Percentiles rank a stretch among this genome's conserved stretches.
These are phyloP conservation scores for Podaxis rugospora DNA, from an alignment of 768 basidiomycete species.

Conservation along the genomic window DNA sequence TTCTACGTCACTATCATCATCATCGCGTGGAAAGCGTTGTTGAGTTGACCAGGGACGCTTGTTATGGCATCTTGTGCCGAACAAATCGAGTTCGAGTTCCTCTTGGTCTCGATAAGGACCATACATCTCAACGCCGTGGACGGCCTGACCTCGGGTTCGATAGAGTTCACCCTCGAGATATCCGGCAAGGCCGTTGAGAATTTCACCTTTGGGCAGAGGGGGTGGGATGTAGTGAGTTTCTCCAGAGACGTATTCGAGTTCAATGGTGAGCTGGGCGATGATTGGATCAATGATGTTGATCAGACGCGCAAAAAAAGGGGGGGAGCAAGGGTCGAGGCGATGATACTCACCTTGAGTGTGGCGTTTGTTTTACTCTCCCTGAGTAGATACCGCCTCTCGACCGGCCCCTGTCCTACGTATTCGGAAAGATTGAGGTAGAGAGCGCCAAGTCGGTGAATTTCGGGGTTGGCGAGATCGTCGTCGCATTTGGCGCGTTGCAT, in stretches of 20 bases:
- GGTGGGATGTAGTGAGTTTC: slow-evolving; percentile 56
- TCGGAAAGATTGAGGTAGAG: slow-evolving; percentile 72
- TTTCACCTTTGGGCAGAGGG: slow-evolving; percentile 67
- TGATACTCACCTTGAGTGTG: slow-evolving; percentile 39
- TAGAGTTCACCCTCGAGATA: slow-evolving; percentile 50
- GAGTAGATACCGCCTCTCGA: slow-evolving; percentile 64
- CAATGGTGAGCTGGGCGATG: slow-evolving; percentile 50
- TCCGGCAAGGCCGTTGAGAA: slow-evolving; percentile 61
- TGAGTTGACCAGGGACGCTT: not conserved
- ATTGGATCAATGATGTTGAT: not conserved
- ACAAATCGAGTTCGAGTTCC: slow-evolving; percentile 31
- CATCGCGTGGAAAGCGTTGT: not conserved
- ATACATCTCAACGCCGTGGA: slow-evolving; percentile 19
- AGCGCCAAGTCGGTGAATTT: slow-evolving; percentile 58
- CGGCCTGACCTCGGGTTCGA: slow-evolving; percentile 33
- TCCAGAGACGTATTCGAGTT: slow-evolving; percentile 48
- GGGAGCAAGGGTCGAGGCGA: not conserved
- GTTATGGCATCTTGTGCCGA: slow-evolving; percentile 18
- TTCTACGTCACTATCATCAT: not conserved
- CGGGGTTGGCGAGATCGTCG: slow-evolving; percentile 47
- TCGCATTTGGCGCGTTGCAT: slow-evolving; percentile 56
- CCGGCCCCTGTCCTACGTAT: slow-evolving; percentile 56
- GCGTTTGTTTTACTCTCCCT: slow-evolving; percentile 69
- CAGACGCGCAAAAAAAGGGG: too few species aligned
- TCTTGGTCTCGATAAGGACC: slow-evolving; percentile 33